Evolutionary conservation across 352 stramenopile species (phyloP).

Genomic region (Pythium rhizo-oryzae): DNA sequence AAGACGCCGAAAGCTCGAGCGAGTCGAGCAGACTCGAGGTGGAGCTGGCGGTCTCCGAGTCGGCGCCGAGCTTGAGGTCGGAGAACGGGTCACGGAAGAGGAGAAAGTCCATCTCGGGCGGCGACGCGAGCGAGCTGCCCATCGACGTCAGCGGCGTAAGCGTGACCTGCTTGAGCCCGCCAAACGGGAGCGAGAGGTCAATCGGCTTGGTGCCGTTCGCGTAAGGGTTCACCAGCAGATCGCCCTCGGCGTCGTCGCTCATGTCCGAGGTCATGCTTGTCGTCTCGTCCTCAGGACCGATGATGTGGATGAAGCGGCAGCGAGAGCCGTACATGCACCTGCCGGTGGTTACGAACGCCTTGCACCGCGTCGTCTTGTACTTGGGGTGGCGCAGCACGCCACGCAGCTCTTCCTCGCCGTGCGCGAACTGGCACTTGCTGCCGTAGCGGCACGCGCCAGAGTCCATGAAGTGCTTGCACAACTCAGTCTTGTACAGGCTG

Average conservation of each 20-base stretch:
- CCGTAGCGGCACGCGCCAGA: conserved; percentile 88
- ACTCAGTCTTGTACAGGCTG: conserved; percentile 92
- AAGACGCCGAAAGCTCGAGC: conserved; percentile 29
- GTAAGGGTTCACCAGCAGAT: conserved; percentile 75
- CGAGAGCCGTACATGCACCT: conserved; percentile 88
- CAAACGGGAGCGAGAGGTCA: conserved; percentile 63
- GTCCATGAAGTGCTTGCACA: conserved; percentile 90
- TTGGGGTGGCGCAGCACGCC: conserved; percentile 88
- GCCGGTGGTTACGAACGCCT: conserved; percentile 83
- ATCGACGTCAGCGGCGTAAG: conserved; percentile 52
- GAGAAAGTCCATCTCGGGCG: conserved; percentile 26
- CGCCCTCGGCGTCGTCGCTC: conserved; percentile 64
- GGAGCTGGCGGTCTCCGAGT: conserved; percentile 35
- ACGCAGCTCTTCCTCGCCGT: conserved; percentile 84
- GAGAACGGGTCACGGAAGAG: conserved; percentile 59
- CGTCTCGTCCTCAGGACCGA: conserved; percentile 40
- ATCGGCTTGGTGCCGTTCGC: conserved; percentile 57
- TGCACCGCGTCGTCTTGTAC: conserved; percentile 93
- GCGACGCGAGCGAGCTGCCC: conserved; percentile 40
- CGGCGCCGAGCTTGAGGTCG: conserved; percentile 33
- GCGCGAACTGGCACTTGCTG: conserved; percentile 90
- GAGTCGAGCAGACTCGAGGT: conserved; percentile 37
- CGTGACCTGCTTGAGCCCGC: conserved; percentile 65
- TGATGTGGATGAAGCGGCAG: conserved; percentile 88
- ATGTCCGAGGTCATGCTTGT: conserved; percentile 52